These are phyloP conservation scores for Forsythia suspensa DNA, from an alignment of 257 asterid species.

Conservation along the genomic window DNA sequence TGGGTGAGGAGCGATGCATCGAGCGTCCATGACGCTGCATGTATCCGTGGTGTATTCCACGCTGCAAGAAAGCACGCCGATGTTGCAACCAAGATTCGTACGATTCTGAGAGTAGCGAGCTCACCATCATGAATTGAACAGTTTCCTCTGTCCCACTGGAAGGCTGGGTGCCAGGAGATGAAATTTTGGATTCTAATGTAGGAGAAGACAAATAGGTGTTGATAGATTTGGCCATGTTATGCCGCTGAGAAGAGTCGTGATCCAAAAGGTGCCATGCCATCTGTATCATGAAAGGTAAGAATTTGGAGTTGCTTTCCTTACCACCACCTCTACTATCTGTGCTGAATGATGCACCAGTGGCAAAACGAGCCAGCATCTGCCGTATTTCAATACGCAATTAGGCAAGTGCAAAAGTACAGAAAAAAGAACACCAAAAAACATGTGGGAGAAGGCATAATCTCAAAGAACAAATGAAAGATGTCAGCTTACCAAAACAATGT, in stretches of 20 bases:
- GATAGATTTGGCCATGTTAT: constrained; percentile 63
- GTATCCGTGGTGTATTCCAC: constrained; percentile 86
- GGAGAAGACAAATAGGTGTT: constrained; percentile 65
- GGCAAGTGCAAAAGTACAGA: background rate
- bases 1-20: constrained; percentile 39
- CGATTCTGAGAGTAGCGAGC: constrained; percentile 88
- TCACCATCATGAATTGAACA: constrained; percentile 97
- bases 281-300: constrained; percentile 88
- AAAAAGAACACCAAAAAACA: background rate
- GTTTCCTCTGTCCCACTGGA: constrained; percentile 87
- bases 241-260: constrained; percentile 78
- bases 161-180: constrained; percentile 54
- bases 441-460: background rate
- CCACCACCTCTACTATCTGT: constrained; percentile 96
- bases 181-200: constrained; percentile 49
- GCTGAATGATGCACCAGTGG: constrained; percentile 90
- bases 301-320: constrained; percentile 87
- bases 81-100: constrained; percentile 92
- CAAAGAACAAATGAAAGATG: constrained; percentile 6
- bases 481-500: constrained; percentile 82
- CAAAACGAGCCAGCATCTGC: constrained; percentile 99
- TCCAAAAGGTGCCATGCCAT: constrained; percentile 92
- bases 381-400: constrained; percentile 9
- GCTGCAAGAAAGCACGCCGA: constrained; percentile 76
- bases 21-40: constrained; percentile 85